Percentiles rank a stretch among this genome's conserved stretches.
Evolutionary conservation across 805 yeast species (phyloP).

Genomic region (Wickerhamiella alocasiicola): DNA sequence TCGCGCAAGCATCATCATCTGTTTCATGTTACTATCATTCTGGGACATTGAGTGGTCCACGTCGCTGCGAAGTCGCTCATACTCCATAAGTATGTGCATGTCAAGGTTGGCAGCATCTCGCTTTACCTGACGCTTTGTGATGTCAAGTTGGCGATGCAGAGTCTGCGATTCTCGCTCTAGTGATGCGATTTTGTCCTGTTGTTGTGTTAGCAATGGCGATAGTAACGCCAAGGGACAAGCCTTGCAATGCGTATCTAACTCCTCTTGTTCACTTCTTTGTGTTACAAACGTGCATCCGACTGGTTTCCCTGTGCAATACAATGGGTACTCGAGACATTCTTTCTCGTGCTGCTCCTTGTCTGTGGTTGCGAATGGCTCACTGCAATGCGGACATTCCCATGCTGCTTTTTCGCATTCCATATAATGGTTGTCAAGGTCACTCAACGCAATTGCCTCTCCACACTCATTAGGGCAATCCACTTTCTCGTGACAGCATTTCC

Average conservation of each 20-base stretch:
- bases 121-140: constrained; percentile 15
- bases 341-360: constrained; percentile 14
- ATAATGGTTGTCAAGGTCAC: constrained; percentile 9
- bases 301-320: constrained; percentile 15
- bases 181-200: constrained; percentile 21
- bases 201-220: constrained; percentile 21
- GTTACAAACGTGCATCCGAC: constrained; percentile 14
- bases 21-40: constrained; percentile 26
- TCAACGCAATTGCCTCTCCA: constrained; percentile 8
- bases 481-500: constrained; percentile 17
- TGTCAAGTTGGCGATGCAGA: constrained; percentile 24
- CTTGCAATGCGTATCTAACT: constrained; percentile 18
- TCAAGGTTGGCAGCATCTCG: constrained; percentile 20
- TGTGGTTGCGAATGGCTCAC: constrained; percentile 14
- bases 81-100: constrained; percentile 24
- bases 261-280: constrained; percentile 18
- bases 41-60: constrained; percentile 24
- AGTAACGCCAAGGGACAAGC: constrained; percentile 23
- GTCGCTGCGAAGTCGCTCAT: constrained; percentile 28
- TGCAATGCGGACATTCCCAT: constrained; percentile 9
- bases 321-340: constrained; percentile 11
- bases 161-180: constrained; percentile 27
- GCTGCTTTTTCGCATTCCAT: constrained; percentile 5
- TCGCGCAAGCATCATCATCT: constrained; percentile 25
- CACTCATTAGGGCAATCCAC: constrained; percentile 19